Evolutionary conservation across 345 rosid species (phyloP).

Genomic region (Syzygium aromaticum): DNA sequence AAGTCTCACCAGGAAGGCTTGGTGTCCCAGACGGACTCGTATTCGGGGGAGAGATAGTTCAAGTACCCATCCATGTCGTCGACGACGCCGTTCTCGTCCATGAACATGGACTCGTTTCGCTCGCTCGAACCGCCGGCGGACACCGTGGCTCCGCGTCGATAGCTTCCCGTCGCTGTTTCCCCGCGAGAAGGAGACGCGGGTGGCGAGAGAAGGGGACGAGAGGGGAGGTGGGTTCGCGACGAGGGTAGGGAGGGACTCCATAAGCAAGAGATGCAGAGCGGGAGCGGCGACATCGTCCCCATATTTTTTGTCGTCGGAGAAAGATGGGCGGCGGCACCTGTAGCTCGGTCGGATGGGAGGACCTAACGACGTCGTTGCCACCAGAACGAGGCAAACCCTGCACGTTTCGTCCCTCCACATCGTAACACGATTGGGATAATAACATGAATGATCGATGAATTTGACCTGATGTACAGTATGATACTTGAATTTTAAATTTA

Average conservation of each 20-base stretch:
- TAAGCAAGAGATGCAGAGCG: background rate
- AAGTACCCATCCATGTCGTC: conserved; percentile 91
- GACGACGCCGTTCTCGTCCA: conserved; percentile 55
- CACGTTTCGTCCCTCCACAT: background rate
- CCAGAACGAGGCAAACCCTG: background rate
- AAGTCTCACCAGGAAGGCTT: conserved; percentile 70
- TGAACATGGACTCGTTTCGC: conserved; percentile 34
- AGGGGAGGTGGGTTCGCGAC: background rate
- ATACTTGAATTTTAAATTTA: too few relatives aligned
- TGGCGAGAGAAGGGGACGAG: background rate
- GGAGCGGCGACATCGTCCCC: background rate
- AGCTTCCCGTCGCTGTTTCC: background rate
- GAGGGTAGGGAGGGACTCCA: background rate
- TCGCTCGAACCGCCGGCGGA: background rate
- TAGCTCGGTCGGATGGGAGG: background rate
- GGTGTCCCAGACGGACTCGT: conserved; percentile 99
- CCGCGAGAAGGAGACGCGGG: background rate
- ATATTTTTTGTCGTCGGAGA: background rate
- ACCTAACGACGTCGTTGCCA: background rate
- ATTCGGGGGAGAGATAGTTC: conserved; percentile 79
- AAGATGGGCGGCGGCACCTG: background rate
- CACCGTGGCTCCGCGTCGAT: background rate
- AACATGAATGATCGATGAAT: too few relatives aligned
- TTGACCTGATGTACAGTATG: too few relatives aligned
- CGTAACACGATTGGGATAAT: background rate